Percentiles rank a stretch among this genome's conserved stretches.
Evolutionary conservation across 495 filamentous ascomycete species (phyloP).

Genomic region (Aspergillus ellipticus): DNA sequence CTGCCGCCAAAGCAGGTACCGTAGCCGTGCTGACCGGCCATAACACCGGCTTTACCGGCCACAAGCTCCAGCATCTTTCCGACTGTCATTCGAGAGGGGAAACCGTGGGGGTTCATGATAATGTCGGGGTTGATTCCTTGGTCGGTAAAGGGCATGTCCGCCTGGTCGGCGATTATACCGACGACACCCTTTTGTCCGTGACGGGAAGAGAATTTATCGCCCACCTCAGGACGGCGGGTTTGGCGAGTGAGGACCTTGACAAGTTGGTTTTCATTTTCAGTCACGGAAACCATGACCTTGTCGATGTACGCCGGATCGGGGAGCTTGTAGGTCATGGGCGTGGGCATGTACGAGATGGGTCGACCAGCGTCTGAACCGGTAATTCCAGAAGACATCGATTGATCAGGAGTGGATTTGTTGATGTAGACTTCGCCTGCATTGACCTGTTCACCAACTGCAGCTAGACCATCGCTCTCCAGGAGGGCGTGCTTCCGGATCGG

Average conservation of each 20-base stretch:
- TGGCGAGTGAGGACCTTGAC: conserved; percentile 92
- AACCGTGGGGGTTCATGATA: conserved; percentile 99
- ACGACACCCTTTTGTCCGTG: conserved; percentile 99
- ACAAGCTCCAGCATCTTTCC: conserved; percentile 96
- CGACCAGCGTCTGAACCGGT: conserved; percentile 60
- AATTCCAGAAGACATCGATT: conserved; percentile 58
- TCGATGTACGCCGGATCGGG: conserved; percentile 85
- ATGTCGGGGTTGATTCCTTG: conserved; percentile 88
- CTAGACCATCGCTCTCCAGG: conserved; percentile 76
- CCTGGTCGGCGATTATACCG: conserved; percentile 91
- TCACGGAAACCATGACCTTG: conserved; percentile 85
- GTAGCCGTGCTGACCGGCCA: conserved; percentile 77
- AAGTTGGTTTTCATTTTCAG: conserved; percentile 73
- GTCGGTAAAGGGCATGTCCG: conserved; percentile 96
- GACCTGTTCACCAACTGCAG: conserved; percentile 74
- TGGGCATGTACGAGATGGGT: conserved; percentile 57
- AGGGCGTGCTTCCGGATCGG: conserved; percentile 68
- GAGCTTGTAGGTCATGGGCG: conserved; percentile 76
- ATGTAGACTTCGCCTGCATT: conserved; percentile 75
- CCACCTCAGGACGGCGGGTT: conserved; percentile 87
- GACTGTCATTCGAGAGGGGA: conserved; percentile 99
- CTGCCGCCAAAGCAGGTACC: conserved; percentile 94
- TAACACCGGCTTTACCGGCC: conserved; percentile 86
- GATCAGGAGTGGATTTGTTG: conserved; percentile 77
- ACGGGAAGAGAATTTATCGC: conserved; percentile 97